A percentile compares a stretch with the other conserved stretches of the same genome.
Conservation (phyloP, 805 yeast species). For the Torulaspora indica region DNA sequence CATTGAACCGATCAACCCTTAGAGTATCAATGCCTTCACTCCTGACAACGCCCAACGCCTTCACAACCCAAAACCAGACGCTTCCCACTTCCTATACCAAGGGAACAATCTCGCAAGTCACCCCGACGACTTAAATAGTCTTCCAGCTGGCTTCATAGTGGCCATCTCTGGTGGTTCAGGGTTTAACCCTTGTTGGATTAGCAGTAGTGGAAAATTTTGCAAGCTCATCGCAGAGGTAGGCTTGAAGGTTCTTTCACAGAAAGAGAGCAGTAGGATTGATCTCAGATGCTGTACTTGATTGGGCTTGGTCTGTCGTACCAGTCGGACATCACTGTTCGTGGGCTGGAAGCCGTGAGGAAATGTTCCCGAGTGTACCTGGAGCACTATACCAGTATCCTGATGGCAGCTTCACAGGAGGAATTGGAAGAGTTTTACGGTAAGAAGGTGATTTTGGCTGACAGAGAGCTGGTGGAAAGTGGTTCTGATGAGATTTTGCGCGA, state of each 20-base stretch:
- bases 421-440: slow-evolving; percentile 83
- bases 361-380: slow-evolving; percentile 92
- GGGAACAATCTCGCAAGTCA: no score
- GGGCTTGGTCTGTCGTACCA: slow-evolving; percentile 90
- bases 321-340: slow-evolving; percentile 90
- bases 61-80: no score
- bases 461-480: slow-evolving; percentile 89
- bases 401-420: slow-evolving; percentile 78
- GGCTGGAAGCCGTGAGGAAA: slow-evolving; percentile 73
- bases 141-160: background rate
- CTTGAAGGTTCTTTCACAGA: no score
- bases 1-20: no score
- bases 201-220: background rate
- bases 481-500: slow-evolving; percentile 75
- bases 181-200: background rate
- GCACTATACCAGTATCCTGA: slow-evolving; percentile 89
- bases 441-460: slow-evolving; percentile 80
- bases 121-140: no score
- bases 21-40: no score
- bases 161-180: background rate
- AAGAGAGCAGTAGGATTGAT: no score
- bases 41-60: no score
- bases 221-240: slow-evolving; percentile 7
- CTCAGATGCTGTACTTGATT: slow-evolving; percentile 74
- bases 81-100: no score